A percentile compares a stretch with the other conserved stretches of the same genome.
Conservation (phyloP, 1,284 basidiomycete species). For the Leccinum subrobustum region DNA sequence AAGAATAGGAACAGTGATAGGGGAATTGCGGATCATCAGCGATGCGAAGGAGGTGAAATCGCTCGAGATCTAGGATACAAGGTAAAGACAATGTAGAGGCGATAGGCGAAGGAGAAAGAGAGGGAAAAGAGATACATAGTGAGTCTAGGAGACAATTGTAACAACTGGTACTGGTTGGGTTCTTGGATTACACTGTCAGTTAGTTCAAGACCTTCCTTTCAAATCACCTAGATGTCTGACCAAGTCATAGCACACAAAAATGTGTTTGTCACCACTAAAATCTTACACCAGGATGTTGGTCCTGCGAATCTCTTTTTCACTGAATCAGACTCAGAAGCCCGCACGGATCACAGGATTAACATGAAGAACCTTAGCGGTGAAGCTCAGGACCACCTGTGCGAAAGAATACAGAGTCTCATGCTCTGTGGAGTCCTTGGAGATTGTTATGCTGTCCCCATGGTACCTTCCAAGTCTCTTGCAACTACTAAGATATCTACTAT, state of each 20-base stretch:
- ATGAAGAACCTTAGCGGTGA: background rate
- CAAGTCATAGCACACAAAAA: background rate
- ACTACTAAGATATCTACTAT: background rate
- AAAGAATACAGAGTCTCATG: background rate
- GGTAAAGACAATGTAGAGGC: too few species aligned
- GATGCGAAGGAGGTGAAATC: too few species aligned
- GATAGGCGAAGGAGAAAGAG: too few species aligned
- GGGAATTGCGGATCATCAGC: too few species aligned
- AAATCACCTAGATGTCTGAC: background rate
- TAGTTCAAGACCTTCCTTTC: background rate
- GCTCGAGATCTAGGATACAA: too few species aligned
- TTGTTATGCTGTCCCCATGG: background rate
- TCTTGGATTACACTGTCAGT: background rate
- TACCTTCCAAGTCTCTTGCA: background rate
- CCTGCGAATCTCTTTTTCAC: background rate
- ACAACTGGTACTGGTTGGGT: background rate
- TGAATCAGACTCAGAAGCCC: background rate
- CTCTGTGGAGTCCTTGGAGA: background rate
- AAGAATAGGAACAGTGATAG: too few species aligned
- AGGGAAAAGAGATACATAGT: too few species aligned
- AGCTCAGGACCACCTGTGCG: background rate
- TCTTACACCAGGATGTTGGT: background rate
- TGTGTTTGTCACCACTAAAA: background rate
- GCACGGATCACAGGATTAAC: background rate
- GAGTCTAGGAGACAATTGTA: too few species aligned